Conservation (phyloP, 1,139 yeast genomes). For the Diutina catenulata region DNA sequence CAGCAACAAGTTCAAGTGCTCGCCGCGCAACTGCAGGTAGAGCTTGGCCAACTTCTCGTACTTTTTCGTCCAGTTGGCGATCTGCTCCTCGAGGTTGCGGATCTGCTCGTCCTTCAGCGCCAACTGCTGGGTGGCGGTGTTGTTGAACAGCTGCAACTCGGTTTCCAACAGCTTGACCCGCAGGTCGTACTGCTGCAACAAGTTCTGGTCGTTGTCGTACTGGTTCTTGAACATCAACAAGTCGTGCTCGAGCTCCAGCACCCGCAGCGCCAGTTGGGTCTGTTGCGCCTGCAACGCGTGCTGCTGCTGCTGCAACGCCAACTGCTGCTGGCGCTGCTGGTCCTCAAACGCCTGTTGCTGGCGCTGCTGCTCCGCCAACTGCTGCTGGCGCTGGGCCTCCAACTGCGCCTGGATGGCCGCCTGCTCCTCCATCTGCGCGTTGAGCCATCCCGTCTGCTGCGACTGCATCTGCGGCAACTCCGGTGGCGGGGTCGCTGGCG, state of each 20-base stretch:
- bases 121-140: constrained; percentile 63
- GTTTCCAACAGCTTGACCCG: constrained; percentile 75
- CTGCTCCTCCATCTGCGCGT: constrained; percentile 3
- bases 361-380: constrained; percentile 37
- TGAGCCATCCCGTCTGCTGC: constrained; percentile 5
- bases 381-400: constrained; percentile 33
- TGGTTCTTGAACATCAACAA: constrained; percentile 65
- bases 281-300: constrained; percentile 58
- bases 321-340: constrained; percentile 59
- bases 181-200: constrained; percentile 80
- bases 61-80: constrained; percentile 70
- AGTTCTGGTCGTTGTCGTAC: constrained; percentile 74
- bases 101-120: constrained; percentile 71
- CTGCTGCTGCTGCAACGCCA: constrained; percentile 35
- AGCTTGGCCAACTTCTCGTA: constrained; percentile 85
- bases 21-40: constrained; percentile 86
- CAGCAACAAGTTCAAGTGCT: constrained; percentile 69
- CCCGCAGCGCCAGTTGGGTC: constrained; percentile 67
- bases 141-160: constrained; percentile 52
- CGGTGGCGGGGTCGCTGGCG: neutral
- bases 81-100: constrained; percentile 61
- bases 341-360: constrained; percentile 58
- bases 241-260: constrained; percentile 75
- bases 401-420: constrained; percentile 26
- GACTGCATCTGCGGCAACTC: neutral